Percentiles rank a stretch among this genome's conserved stretches.
phyloP scores from a whole-genome alignment of 2,329 filamentous ascomycete genomes.

The Phyllosticta capitalensis region DNA sequence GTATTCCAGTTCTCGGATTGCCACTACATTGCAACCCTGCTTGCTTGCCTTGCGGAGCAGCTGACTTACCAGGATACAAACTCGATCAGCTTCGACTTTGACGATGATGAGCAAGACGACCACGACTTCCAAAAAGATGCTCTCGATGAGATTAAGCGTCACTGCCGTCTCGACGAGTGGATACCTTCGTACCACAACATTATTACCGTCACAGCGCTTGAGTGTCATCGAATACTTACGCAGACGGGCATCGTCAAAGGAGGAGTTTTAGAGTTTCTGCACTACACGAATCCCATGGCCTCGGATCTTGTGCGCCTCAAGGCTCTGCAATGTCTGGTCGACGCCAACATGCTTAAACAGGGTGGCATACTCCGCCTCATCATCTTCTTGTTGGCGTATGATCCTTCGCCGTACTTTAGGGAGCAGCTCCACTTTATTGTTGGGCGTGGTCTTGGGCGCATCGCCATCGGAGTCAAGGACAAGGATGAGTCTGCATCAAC shows the following conservation, averaged over 20 bases:
- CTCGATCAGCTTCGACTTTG: slow-evolving; percentile 27
- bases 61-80: slow-evolving; percentile 27
- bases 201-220: slow-evolving; percentile 51
- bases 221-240: slow-evolving; percentile 49
- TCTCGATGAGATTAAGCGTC: slow-evolving; percentile 52
- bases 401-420: slow-evolving; percentile 50
- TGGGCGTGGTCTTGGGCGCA: slow-evolving; percentile 45
- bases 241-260: slow-evolving; percentile 43
- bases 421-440: slow-evolving; percentile 43
- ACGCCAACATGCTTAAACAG: slow-evolving; percentile 44
- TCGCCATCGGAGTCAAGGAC: slow-evolving; percentile 47
- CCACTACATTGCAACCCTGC: slow-evolving; percentile 74
- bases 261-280: slow-evolving; percentile 48
- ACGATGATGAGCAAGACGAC: slow-evolving; percentile 42
- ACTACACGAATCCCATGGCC: slow-evolving; percentile 51
- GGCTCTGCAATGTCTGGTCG: slow-evolving; percentile 49
- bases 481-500: slow-evolving; percentile 22
- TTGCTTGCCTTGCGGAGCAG: slow-evolving; percentile 52
- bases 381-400: slow-evolving; percentile 46
- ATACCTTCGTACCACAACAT: slow-evolving; percentile 56
- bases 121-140: slow-evolving; percentile 46
- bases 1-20: slow-evolving; percentile 65
- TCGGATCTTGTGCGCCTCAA: slow-evolving; percentile 51
- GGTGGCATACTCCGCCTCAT: slow-evolving; percentile 47
- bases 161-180: slow-evolving; percentile 57